Base-by-base conservation (phyloP, 345 rosid genomes). In the Ceriops tagal region DNA sequence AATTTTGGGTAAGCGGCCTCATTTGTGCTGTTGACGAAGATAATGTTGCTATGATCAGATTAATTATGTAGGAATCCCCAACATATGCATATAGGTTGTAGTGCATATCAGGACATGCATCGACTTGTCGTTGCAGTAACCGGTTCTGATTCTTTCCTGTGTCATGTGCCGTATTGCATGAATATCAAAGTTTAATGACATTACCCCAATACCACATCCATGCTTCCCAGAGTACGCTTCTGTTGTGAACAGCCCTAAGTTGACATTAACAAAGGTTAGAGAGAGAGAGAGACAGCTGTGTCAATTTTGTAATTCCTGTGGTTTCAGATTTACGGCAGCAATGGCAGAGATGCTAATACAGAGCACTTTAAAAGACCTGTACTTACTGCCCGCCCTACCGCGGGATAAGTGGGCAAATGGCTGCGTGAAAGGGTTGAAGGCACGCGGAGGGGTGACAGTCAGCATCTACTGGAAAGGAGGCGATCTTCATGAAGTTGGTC, bases 371-470 rank as follows among this genome's bases (percentile, higher is more conserved):
- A 78, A 79, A 56, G 96, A 87, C 75, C 77, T 92, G 67, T 83
- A 83, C 83, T 64, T 90, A 72, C 97, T 95, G 18, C 99, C 99
- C 0, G 99, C 98, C 0, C 88, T 95, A 60, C 98, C 96, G 8
- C 43, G 62, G 16, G 83, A 90, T 60, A 89, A 90, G 81, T 95
- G 97, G 98, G 77, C 80, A 2, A 85, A 80, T 21, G 98, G 99
- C 46, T 75, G 70, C 32, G 91, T 79, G 21, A 83, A 83, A 71
- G 99, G 97, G 67, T 69, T 95, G 68, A 87, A 84, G 73, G 99
- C 98, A 5, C 84, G 93, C 0, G 99, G 99, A 0, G 90, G 93
- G 4, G 71, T 83, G 71, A 87, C 96, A 0, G 88, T 92, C 52
- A 80, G 53, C 81, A 70, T 95, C 64, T 64, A 66, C 69, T 95